Percentiles rank a stretch among this genome's conserved stretches.
Conservation (phyloP, 1,284 basidiomycete genomes). For the Fistulinella cinereoalba region DNA sequence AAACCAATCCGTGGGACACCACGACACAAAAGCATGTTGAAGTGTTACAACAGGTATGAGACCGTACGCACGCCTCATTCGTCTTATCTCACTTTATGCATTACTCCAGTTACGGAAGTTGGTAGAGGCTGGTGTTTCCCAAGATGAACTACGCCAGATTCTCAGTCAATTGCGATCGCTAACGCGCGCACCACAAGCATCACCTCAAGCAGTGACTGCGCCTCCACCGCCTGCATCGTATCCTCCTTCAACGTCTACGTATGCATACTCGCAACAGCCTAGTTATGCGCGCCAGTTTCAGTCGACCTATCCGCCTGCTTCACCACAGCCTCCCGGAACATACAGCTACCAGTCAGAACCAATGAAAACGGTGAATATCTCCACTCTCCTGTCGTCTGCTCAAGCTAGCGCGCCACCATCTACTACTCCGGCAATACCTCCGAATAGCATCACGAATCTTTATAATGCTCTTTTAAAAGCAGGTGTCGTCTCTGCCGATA, state of each 20-base stretch:
- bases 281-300: slow-evolving; percentile 23
- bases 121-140: slow-evolving; percentile 77
- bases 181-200: slow-evolving; percentile 42
- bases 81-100: slow-evolving; percentile 8
- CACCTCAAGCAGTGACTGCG: slow-evolving; percentile 34
- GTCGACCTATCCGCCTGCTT: slow-evolving; percentile 16
- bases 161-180: slow-evolving; percentile 71
- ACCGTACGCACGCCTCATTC: not conserved
- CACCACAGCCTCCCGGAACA: slow-evolving; percentile 13
- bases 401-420: slow-evolving; percentile 25
- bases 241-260: slow-evolving; percentile 30
- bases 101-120: slow-evolving; percentile 65
- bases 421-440: slow-evolving; percentile 30
- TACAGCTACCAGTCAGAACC: slow-evolving; percentile 26
- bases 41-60: slow-evolving; percentile 69
- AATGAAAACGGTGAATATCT: slow-evolving; percentile 29
- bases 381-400: slow-evolving; percentile 25
- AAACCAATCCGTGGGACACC: slow-evolving; percentile 65
- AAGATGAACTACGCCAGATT: slow-evolving; percentile 79
- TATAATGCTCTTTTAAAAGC: slow-evolving; percentile 69
- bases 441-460: slow-evolving; percentile 54
- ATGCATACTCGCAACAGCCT: slow-evolving; percentile 32
- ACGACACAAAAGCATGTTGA: slow-evolving; percentile 62
- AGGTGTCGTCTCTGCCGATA: slow-evolving; percentile 60
- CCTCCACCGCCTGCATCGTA: slow-evolving; percentile 22